Base-by-base conservation (phyloP, 1,139 yeast genomes). In the Zygoascus meyerae region DNA sequence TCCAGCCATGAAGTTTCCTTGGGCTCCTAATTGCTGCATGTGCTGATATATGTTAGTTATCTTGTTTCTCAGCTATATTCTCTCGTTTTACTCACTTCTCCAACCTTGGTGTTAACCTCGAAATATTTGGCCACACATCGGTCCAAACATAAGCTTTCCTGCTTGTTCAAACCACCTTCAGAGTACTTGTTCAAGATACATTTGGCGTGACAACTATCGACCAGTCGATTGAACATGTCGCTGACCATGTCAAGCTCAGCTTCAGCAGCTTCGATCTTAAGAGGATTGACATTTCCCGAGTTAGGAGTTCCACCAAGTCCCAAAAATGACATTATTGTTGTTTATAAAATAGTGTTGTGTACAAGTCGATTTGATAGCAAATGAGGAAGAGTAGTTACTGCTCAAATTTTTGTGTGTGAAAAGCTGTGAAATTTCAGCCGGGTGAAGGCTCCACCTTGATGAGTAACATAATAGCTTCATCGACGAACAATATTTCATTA, bases 41-140 rank as follows among this genome's bases (percentile, higher is more conserved):
- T 61, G 63, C 64, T 61, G 9, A 18, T 4, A 5, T 10, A 49
- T 11, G 32, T 52, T 52, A 48, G 54, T 40, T n/a, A 21, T 8
- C 2, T 17, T 34, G 15, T 11, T 21, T 17, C 36, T 8, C 18
- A 37, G 10, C 31, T 18, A 21, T 7, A 2, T 12, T 28, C 36
- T 17, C 15, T 15, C 16, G 9, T 12, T 12, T 32, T 15, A 59
- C 64, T 54, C 45, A 61, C 65, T 65, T 90, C 97, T 57, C 97
- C 97, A 55, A 94, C 96, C 72, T 89, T 86, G 56, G 87, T 94
- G 67, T 92, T 92, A 57, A 95, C 89, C 61, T 89, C 97, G 60
- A 94, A 94, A 71, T 92, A 92, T 70, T 92, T 92, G 61, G 95
- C 80, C 53, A 92, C 98, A 73, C 99, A 92, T 75, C 98, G 83